phyloP scores from a whole-genome alignment of 495 filamentous ascomycete genomes.

The Collariella sp. region DNA sequence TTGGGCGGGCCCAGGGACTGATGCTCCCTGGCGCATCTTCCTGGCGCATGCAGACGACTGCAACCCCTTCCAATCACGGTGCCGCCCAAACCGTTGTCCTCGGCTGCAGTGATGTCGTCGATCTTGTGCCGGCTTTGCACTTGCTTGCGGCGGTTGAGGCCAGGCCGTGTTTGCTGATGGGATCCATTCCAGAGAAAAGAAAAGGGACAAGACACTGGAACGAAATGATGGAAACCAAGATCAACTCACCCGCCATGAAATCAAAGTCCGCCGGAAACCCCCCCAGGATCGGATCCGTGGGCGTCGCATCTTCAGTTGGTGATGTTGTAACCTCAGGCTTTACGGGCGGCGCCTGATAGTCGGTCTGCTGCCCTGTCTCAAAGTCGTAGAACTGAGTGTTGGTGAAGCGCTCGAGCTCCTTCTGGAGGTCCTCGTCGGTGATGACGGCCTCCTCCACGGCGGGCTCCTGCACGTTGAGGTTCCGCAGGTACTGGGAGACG shows the following conservation, averaged over 20 bases:
- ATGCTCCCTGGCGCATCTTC: background rate
- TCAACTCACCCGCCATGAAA: conserved; percentile 18
- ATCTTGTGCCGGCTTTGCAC: conserved; percentile 5
- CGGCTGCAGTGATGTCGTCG: background rate
- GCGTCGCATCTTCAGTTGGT: conserved; percentile 29
- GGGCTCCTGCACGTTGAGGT: conserved; percentile 70
- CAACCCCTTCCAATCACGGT: conserved; percentile 21
- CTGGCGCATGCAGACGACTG: conserved; percentile 15
- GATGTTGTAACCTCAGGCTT: conserved; percentile 30
- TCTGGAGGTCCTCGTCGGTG: conserved; percentile 48
- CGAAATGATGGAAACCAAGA: background rate
- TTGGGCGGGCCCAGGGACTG: conserved; percentile 15
- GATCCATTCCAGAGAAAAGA: too few species aligned
- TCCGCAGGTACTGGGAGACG: conserved; percentile 79
- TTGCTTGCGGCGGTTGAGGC: background rate
- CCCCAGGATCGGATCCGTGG: conserved; percentile 28
- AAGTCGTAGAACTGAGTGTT: conserved; percentile 93
- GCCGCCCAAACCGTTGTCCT: conserved; percentile 8
- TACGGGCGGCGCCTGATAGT: conserved; percentile 31
- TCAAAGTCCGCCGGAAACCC: conserved; percentile 34
- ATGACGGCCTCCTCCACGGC: conserved; percentile 49
- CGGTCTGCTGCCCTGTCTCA: conserved; percentile 44
- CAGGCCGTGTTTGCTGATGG: background rate
- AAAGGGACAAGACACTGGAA: background rate
- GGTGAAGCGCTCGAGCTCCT: conserved; percentile 82